phyloP scores from a whole-genome alignment of 1,139 yeast genomes.

The Nakaseomyces delphensis region DNA sequence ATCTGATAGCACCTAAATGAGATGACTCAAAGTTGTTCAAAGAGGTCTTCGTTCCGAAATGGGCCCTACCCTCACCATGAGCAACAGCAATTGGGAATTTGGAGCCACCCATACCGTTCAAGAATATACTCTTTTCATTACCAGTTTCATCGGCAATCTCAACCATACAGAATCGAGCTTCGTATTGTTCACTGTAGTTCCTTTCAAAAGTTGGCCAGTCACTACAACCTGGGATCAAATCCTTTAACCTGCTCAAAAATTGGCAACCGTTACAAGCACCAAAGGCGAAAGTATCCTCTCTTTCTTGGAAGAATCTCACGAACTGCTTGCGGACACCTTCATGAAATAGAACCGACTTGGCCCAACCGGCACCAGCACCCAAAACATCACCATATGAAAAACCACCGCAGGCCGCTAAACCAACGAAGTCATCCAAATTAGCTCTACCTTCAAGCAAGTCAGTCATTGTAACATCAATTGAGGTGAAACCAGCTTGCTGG shows the following conservation, averaged over 20 bases:
- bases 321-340: conserved; percentile 71
- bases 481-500: conserved; percentile 88
- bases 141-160: conserved; percentile 55
- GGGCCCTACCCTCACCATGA: conserved; percentile 96
- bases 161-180: conserved; percentile 89
- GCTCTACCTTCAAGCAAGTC: conserved; percentile 73
- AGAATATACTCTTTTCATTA: conserved; percentile 52
- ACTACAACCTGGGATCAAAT: conserved; percentile 88
- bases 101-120: conserved; percentile 86
- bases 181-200: conserved; percentile 89
- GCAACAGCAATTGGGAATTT: conserved; percentile 94
- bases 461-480: conserved; percentile 94
- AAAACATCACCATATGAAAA: conserved; percentile 98
- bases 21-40: conserved; percentile 42
- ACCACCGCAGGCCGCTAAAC: conserved; percentile 98
- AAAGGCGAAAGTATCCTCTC: conserved; percentile 91
- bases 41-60: conserved; percentile 38
- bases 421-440: conserved; percentile 72
- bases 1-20: conserved; percentile 58
- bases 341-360: conserved; percentile 89
- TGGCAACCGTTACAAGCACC: conserved; percentile 99
- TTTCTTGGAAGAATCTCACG: conserved; percentile 67
- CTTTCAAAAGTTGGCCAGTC: conserved; percentile 96
- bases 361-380: conserved; percentile 99
- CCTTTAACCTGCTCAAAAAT: conserved; percentile 80